These are phyloP conservation scores for Calonectria pseudoreteaudii DNA, from an alignment of 2,329 filamentous ascomycete genomes.

Conservation along the genomic window DNA sequence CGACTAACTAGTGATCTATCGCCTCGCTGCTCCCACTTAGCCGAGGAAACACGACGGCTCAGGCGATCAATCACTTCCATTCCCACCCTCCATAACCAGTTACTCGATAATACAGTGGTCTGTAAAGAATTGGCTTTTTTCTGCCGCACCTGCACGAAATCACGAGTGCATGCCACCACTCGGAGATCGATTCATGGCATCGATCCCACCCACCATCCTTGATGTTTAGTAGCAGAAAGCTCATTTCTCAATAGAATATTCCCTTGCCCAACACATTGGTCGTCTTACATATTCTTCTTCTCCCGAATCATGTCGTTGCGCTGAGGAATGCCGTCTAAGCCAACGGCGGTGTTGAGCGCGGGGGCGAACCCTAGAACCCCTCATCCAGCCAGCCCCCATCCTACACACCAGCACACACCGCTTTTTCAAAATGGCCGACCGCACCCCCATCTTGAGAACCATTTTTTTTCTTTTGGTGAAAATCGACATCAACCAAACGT, in stretches of 20 bases:
- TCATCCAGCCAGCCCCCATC: constrained; percentile 38
- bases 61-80: constrained; percentile 11
- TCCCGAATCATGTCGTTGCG: constrained; percentile 24
- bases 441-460: constrained; percentile 13
- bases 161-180: constrained; percentile 39
- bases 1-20: constrained; percentile 19
- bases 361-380: constrained; percentile 32
- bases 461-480: constrained; percentile 12
- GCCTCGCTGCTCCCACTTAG: constrained; percentile 3
- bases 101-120: constrained; percentile 15
- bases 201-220: constrained; percentile 27
- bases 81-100: constrained; percentile 21
- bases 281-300: constrained; percentile 3
- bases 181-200: constrained; percentile 33
- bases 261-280: not conserved
- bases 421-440: constrained; percentile 36
- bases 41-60: constrained; percentile 22
- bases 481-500: constrained; percentile 33
- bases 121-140: constrained; percentile 9
- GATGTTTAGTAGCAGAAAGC: not conserved
- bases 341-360: constrained; percentile 13
- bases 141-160: constrained; percentile 40
- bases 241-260: not conserved
- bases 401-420: constrained; percentile 39
- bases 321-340: constrained; percentile 16